These are phyloP conservation scores for Evernia prunastri DNA, from an alignment of 495 filamentous ascomycete species.

Conservation along the genomic window DNA sequence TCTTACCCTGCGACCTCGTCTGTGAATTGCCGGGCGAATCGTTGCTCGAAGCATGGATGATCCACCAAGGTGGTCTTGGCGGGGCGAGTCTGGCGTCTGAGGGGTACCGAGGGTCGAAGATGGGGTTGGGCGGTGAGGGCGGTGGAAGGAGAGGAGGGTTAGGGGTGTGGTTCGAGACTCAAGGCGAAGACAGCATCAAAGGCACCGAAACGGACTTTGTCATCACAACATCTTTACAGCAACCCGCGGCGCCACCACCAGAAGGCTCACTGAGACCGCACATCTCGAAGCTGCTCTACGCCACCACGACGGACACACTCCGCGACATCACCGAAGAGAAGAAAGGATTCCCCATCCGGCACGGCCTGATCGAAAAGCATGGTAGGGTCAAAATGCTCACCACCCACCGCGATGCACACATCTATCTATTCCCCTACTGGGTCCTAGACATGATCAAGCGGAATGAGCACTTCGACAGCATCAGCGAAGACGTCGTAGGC, in stretches of 20 bases:
- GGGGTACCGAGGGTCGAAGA: slow-evolving; percentile 30
- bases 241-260: slow-evolving; percentile 47
- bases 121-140: slow-evolving; percentile 46
- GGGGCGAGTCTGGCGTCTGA: slow-evolving; percentile 29
- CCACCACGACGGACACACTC: slow-evolving; percentile 75
- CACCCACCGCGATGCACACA: slow-evolving; percentile 78
- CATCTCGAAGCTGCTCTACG: slow-evolving; percentile 62
- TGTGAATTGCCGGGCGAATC: slow-evolving; percentile 80
- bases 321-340: slow-evolving; percentile 71
- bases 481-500: slow-evolving; percentile 87
- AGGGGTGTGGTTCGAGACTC: slow-evolving; percentile 83
- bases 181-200: slow-evolving; percentile 68
- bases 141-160: slow-evolving; percentile 66
- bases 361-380: slow-evolving; percentile 63
- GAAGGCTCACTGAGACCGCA: slow-evolving; percentile 55
- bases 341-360: slow-evolving; percentile 57
- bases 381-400: slow-evolving; percentile 69
- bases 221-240: slow-evolving; percentile 58
- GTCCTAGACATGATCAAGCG: slow-evolving; percentile 69
- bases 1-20: slow-evolving; percentile 89
- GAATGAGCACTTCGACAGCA: slow-evolving; percentile 74
- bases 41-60: slow-evolving; percentile 87
- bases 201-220: slow-evolving; percentile 89
- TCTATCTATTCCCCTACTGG: slow-evolving; percentile 92
- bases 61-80: slow-evolving; percentile 62